These are phyloP conservation scores for Astragalus glycyphyllos DNA, from an alignment of 306 rosid species.

Conservation along the genomic window DNA sequence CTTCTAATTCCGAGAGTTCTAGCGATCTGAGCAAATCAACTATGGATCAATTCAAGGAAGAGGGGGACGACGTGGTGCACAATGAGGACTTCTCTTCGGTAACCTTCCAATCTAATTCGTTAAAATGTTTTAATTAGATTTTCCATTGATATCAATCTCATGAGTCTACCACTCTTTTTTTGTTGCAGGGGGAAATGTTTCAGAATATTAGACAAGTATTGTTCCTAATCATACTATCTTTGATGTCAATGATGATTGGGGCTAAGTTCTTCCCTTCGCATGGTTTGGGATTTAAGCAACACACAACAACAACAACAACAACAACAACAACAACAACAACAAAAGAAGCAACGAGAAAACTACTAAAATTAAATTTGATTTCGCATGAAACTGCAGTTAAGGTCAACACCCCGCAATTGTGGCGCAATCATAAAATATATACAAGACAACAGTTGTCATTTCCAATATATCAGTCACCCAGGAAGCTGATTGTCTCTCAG, in stretches of 20 bases:
- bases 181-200: constrained; percentile 7
- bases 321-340: neutral
- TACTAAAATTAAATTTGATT: neutral
- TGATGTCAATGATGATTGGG: constrained; percentile 9
- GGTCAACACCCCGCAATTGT: neutral
- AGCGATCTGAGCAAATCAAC: neutral
- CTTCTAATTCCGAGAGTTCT: neutral
- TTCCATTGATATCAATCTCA: too few relatives aligned
- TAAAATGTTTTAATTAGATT: neutral
- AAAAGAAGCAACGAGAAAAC: neutral
- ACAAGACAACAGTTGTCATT: neutral
- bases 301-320: neutral
- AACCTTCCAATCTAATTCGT: neutral
- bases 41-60: neutral
- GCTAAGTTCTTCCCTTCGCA: neutral
- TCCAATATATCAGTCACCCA: neutral
- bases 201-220: constrained; percentile 7
- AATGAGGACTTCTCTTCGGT: neutral
- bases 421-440: neutral
- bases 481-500: neutral
- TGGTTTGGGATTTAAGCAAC: neutral
- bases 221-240: neutral
- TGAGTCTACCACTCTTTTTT: neutral
- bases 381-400: neutral
- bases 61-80: neutral